phyloP scores from a whole-genome alignment of 768 basidiomycete species.

The Dacryopinax primogenitus region DNA sequence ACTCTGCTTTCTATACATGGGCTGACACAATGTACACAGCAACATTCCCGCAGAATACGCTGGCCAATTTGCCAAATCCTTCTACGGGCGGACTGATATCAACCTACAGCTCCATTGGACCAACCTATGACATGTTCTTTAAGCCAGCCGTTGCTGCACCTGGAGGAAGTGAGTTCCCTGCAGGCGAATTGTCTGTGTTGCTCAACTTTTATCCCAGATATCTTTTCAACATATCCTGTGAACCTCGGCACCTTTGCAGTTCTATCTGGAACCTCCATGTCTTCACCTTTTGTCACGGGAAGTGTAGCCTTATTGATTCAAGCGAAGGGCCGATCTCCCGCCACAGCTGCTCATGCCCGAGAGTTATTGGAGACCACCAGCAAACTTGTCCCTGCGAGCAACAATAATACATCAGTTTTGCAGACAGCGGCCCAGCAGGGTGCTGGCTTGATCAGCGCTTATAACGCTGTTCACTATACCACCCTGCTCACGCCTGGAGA shows the following conservation, averaged over 20 bases:
- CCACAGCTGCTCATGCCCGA: conserved; percentile 26
- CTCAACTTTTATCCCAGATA: conserved; percentile 22
- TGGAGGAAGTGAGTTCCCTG: conserved; percentile 29
- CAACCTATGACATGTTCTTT: conserved; percentile 47
- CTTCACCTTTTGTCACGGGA: conserved; percentile 36
- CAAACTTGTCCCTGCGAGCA: conserved; percentile 32
- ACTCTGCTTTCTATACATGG: no score
- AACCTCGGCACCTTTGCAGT: conserved; percentile 32
- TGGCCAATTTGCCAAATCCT: conserved; percentile 36
- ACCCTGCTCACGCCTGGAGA: conserved; percentile 44
- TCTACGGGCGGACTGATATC: conserved; percentile 43
- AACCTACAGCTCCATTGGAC: conserved; percentile 44
- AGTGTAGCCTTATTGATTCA: conserved; percentile 35
- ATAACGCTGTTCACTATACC: conserved; percentile 41
- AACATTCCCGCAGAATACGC: conserved; percentile 36
- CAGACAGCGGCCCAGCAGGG: conserved; percentile 44
- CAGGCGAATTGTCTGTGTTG: background rate
- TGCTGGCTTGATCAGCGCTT: conserved; percentile 45
- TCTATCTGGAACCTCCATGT: conserved; percentile 35
- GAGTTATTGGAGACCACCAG: conserved; percentile 41
- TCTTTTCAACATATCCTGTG: conserved; percentile 36
- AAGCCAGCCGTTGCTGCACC: conserved; percentile 44
- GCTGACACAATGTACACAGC: conserved; percentile 21
- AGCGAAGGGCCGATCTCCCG: conserved; percentile 28
- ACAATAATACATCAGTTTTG: conserved; percentile 38